Conservation (phyloP, 225 moss, liverwort and hornwort species). For the Pseudisothecium myosuroides region DNA sequence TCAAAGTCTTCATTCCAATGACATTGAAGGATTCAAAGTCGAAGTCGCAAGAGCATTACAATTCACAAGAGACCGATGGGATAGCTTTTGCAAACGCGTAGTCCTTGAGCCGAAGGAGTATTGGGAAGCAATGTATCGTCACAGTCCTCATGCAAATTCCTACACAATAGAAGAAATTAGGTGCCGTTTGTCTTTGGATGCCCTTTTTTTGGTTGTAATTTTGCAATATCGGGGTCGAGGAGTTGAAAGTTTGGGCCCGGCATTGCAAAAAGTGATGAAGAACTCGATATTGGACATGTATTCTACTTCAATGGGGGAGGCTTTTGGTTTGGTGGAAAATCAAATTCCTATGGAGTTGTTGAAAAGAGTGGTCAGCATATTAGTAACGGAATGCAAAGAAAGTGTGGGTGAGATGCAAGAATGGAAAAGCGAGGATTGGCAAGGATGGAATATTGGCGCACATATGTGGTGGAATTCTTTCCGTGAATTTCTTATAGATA, state of each 20-base stretch:
- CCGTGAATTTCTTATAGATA: rapidly evolving
- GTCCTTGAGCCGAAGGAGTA: background rate
- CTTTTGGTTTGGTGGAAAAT: background rate
- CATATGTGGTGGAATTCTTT: rapidly evolving
- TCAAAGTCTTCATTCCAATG: background rate
- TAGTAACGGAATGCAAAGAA: background rate
- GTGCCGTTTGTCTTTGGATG: background rate
- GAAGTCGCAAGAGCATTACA: background rate
- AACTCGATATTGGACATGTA: rapidly evolving
- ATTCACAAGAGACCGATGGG: background rate
- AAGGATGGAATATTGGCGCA: background rate
- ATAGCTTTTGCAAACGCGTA: background rate
- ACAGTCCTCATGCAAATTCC: background rate
- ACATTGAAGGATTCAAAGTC: background rate
- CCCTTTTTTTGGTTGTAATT: background rate
- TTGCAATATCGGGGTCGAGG: rapidly evolving
- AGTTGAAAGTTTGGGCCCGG: rapidly evolving
- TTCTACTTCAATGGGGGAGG: rapidly evolving
- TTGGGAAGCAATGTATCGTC: background rate
- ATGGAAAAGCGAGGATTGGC: background rate
- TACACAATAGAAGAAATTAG: background rate
- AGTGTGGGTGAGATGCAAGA: rapidly evolving
- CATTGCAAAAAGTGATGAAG: background rate
- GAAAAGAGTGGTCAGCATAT: background rate
- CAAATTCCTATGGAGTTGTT: background rate